Base-by-base conservation (phyloP, 129 eudicot species). In the Ambrosia trifida region DNA sequence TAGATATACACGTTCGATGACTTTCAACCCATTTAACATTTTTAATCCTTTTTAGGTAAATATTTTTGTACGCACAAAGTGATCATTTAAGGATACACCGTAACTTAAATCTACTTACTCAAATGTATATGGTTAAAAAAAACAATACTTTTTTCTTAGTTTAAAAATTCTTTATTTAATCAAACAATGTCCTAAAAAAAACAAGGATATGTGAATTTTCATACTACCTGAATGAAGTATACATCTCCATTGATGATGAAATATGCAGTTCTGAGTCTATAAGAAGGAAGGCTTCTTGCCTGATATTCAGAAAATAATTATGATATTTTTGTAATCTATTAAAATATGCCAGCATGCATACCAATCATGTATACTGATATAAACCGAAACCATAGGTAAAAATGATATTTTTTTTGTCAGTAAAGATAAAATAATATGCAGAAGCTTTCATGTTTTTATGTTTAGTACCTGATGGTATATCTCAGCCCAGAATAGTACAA, bases 401-500 rank as follows among this genome's bases (percentile, higher is more conserved):
- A 61, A 61, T 11, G 35, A 32, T 44, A 18, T n/a, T 0, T 11
- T 31, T 36, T 63, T 50, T 64, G 43, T n/a, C 1, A 12, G 41
- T 19, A 35, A 52, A 65, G n/a, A 28, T 36, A 7, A 13, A 40
- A 4, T 73, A 3, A 63, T 5, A 13, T 45, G 7, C 32, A 33
- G 35, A 43, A 58, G 31, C 19, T n/a, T n/a, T n/a, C n/a, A n/a
- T n/a, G n/a, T 63, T 30, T 30, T 19, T 7, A 53, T 65, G 58
- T 16, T 33, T 9, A 52, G 61, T 74, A 88, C 97, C 97, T 88
- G 92, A 74, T 88, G 86, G 71, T 88, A 91, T 79, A 91, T 91
- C 78, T 91, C 96, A 35, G 97, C 97, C 97, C 97, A 91, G 71
- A 91, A 88, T 64, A 91, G 78, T 49, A 88, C 90, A 63, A 91